Percentiles rank a stretch among this genome's conserved stretches.
These are phyloP conservation scores for Rhodotorula mucilaginosa DNA, from an alignment of 1,284 basidiomycete genomes.

Conservation along the genomic window DNA sequence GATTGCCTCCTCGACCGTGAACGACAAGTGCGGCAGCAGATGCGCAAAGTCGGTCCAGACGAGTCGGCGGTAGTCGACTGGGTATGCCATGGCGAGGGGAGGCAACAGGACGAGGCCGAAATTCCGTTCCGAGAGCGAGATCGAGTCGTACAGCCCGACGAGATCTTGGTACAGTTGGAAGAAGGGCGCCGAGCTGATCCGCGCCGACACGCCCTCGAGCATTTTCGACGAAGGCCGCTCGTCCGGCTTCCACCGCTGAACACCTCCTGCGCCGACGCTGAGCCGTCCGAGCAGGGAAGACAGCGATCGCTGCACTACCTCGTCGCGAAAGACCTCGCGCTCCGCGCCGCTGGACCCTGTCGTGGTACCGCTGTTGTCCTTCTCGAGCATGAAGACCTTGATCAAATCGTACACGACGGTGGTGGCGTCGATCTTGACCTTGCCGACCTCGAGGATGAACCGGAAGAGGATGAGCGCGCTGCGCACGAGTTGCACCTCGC, in stretches of 20 bases:
- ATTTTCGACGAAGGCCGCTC: not conserved
- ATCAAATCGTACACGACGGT: slow-evolving; percentile 73
- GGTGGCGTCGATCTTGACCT: slow-evolving; percentile 43
- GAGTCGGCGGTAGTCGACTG: slow-evolving; percentile 76
- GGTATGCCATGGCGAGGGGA: slow-evolving; percentile 70
- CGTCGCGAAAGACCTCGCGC: slow-evolving; percentile 68
- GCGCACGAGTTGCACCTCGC: slow-evolving; percentile 73
- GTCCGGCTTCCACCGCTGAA: slow-evolving; percentile 15
- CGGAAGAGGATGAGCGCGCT: slow-evolving; percentile 62
- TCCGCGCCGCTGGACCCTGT: slow-evolving; percentile 53
- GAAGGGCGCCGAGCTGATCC: slow-evolving; percentile 54
- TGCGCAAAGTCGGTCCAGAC: slow-evolving; percentile 78
- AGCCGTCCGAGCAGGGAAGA: slow-evolving; percentile 60
- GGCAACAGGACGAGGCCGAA: slow-evolving; percentile 77
- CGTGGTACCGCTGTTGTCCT: slow-evolving; percentile 47
- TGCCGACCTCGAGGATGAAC: slow-evolving; percentile 36
- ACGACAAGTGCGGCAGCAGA: slow-evolving; percentile 43
- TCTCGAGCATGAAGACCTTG: slow-evolving; percentile 95
- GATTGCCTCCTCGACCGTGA: slow-evolving; percentile 12
- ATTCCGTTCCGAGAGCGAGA: slow-evolving; percentile 77
- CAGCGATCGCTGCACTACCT: slow-evolving; percentile 61
- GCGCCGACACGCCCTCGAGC: slow-evolving; percentile 25
- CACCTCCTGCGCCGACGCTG: slow-evolving; percentile 48
- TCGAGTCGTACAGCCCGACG: slow-evolving; percentile 78
- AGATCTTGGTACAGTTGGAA: slow-evolving; percentile 94